Evolutionary conservation across 2,329 filamentous ascomycete species (phyloP), one percentile per base, ranked within the genome.

Genomic region (Curvularia sp.): DNA sequence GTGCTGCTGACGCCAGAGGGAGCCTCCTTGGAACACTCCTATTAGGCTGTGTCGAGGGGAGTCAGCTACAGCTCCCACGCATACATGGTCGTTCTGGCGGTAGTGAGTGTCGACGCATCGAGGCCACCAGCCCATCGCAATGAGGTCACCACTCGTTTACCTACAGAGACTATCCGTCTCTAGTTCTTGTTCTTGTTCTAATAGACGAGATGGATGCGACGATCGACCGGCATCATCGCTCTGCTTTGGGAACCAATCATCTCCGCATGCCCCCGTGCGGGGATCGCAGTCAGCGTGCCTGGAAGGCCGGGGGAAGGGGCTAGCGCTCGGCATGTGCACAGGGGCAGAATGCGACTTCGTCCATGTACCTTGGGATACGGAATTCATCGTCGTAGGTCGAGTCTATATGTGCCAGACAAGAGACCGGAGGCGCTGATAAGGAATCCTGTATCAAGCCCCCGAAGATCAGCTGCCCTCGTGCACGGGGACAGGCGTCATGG

Each of bases 401-500:
- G 35, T 38, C 12, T 35, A 12, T 6, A 35, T 15, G 5, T 5
- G 13, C 12, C 33, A 38, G 35, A 38, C 35, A 18, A 15, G 6
- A 38, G 35, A 18, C 18, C 15, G 13, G 35, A 35, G 15, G 35
- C 35, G 35, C 35, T 38, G 35, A 38, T 38, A 38, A 38, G 35
- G 15, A n/a, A 18, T 38, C 22, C 12, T 7, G 10, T 26, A 20
- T 20, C 43, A 35, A 33, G 35, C 41, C 31, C 41, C 41, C 42
- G 24, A 28, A 41, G 28, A 18, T 60, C 50, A 49, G 22, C 46
- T 54, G 46, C 43, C 30, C 47, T 46, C 24, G 50, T 58, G 60
- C 64, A 64, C 63, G 68, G 65, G 63, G 62, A 65, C 61, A 65
- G 66, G 65, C 63, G 63, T 70, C 69, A 68, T 67, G 65, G 53